Evolutionary conservation across 192 early-diverging fungal genomes (phyloP).

Genomic region (Coemansia pectinata): DNA sequence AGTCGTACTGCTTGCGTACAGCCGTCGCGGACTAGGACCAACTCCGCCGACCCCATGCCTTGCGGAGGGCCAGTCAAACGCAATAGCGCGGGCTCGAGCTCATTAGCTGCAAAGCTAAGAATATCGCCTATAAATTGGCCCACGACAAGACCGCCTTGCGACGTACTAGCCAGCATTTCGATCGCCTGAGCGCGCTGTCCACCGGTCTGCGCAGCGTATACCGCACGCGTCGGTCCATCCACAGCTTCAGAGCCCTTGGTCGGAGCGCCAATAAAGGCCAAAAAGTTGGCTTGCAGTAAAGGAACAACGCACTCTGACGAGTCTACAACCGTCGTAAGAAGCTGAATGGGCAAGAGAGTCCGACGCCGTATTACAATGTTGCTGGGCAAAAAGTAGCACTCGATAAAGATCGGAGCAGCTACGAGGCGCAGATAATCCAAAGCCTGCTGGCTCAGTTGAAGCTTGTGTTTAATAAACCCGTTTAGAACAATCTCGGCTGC

Average conservation of each 20-base stretch:
- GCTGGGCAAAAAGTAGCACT: slow-evolving; percentile 42
- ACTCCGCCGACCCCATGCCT: slow-evolving; percentile 35
- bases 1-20: slow-evolving; percentile 43
- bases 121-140: slow-evolving; percentile 32
- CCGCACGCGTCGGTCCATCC: background rate
- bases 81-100: slow-evolving; percentile 19
- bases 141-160: slow-evolving; percentile 30
- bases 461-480: background rate
- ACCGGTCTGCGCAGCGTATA: slow-evolving; percentile 24
- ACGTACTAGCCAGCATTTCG: slow-evolving; percentile 28
- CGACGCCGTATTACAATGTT: slow-evolving; percentile 31
- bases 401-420: slow-evolving; percentile 37
- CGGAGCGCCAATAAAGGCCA: slow-evolving; percentile 31
- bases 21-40: slow-evolving; percentile 31
- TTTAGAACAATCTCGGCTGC: slow-evolving; percentile 10
- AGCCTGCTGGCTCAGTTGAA: background rate
- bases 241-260: slow-evolving; percentile 3
- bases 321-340: slow-evolving; percentile 19
- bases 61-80: slow-evolving; percentile 8
- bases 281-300: slow-evolving; percentile 32
- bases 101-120: slow-evolving; percentile 17
- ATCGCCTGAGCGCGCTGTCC: slow-evolving; percentile 39
- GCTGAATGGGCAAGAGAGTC: slow-evolving; percentile 34
- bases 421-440: slow-evolving; percentile 35
- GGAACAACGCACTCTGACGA: slow-evolving; percentile 16